These are phyloP conservation scores for Fusarium pseudocircinatum DNA, from an alignment of 2,329 filamentous ascomycete genomes.

Conservation along the genomic window DNA sequence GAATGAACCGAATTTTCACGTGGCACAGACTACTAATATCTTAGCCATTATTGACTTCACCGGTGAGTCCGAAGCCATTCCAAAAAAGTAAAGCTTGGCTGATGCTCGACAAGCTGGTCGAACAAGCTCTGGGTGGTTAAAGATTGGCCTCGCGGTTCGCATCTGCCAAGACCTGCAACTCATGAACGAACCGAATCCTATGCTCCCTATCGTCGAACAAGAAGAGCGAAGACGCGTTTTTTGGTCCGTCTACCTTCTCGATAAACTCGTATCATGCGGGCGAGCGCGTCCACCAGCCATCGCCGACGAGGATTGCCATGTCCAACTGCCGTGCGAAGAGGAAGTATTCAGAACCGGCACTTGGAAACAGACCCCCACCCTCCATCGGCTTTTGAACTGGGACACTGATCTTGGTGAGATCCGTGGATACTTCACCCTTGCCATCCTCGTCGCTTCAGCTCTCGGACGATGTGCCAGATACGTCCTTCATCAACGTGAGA, in stretches of 20 bases:
- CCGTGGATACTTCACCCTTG: not conserved
- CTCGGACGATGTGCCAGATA: not conserved
- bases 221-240: not conserved
- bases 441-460: not conserved
- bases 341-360: not conserved
- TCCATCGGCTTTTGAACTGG: not conserved
- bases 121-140: not conserved
- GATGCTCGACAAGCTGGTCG: not conserved
- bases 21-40: not conserved
- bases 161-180: not conserved
- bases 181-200: not conserved
- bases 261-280: not conserved
- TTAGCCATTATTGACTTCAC: not conserved
- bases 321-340: not conserved
- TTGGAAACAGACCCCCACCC: not conserved
- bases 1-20: not conserved
- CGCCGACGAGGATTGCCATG: not conserved
- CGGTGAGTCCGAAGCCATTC: fast-evolving
- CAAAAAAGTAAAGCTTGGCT: fast-evolving
- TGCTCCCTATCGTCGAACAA: not conserved
- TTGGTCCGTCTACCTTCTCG: not conserved
- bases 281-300: not conserved
- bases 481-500: not conserved
- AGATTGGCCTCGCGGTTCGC: not conserved
- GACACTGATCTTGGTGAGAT: not conserved